These are phyloP conservation scores for Bryoerythrophyllum caledonicum DNA, from an alignment of 225 moss, liverwort and hornwort species.

Conservation along the genomic window DNA sequence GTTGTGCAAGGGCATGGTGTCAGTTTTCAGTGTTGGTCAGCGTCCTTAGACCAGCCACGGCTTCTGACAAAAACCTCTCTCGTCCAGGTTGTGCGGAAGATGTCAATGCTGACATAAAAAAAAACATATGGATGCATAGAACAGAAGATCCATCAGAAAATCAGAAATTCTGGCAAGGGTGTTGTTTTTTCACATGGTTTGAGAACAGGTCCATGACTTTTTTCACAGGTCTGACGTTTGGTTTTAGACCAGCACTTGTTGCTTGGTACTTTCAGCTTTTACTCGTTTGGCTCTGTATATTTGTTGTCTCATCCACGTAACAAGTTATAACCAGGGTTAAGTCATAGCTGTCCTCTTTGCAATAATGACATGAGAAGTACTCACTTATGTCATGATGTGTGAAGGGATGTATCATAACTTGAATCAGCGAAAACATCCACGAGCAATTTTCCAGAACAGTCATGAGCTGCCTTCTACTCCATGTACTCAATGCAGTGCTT, in stretches of 20 bases:
- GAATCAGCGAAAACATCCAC: neutral
- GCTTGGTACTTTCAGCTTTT: neutral
- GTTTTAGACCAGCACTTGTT: too few species aligned
- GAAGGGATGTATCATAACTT: neutral
- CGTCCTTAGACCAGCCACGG: neutral
- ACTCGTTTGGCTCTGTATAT: neutral
- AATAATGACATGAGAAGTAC: neutral
- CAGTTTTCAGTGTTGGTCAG: constrained; percentile 17
- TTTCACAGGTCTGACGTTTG: neutral
- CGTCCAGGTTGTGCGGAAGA: neutral
- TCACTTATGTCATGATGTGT: neutral
- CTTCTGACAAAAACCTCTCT: neutral
- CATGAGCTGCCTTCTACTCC: neutral
- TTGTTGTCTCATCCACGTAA: neutral
- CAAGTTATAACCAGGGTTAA: neutral
- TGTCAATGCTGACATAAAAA: neutral
- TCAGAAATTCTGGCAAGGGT: neutral
- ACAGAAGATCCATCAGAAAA: neutral
- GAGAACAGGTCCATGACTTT: neutral
- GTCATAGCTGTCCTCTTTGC: neutral
- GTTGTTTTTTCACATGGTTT: too few species aligned
- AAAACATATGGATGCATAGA: neutral
- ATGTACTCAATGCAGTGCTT: too few species aligned
- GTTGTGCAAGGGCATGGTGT: constrained; percentile 17
- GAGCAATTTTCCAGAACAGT: neutral